These are phyloP conservation scores for Aspergillus felis DNA, from an alignment of 2,329 filamentous ascomycete species.

Conservation along the genomic window DNA sequence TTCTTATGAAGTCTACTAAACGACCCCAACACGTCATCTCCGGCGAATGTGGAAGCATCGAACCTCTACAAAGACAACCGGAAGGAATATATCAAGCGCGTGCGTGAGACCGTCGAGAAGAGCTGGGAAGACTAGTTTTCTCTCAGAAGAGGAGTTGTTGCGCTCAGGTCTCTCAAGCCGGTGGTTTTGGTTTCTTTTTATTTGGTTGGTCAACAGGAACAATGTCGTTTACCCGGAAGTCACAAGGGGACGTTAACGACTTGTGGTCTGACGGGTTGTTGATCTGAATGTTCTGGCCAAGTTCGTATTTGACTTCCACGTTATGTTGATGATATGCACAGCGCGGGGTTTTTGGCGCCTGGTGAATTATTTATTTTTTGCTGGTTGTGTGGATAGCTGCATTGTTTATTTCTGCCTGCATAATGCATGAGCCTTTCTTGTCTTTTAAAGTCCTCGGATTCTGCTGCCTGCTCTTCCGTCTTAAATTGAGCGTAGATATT, in stretches of 20 bases:
- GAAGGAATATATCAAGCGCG: constrained; percentile 92
- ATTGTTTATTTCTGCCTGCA: constrained; percentile 16
- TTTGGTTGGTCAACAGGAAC: not conserved
- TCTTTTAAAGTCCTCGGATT: not conserved
- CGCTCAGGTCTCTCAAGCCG: not conserved
- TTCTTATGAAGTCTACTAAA: constrained; percentile 69
- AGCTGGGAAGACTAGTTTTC: constrained; percentile 82
- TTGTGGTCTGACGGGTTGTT: constrained; percentile 6
- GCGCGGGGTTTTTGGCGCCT: constrained; percentile 42
- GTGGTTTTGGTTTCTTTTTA: not conserved
- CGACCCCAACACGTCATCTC: constrained; percentile 97
- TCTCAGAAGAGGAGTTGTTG: not conserved
- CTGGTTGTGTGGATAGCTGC: constrained; percentile 20
- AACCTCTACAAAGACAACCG: constrained; percentile 98
- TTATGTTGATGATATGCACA: constrained; percentile 35
- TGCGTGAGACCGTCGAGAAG: constrained; percentile 96
- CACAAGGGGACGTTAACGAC: not conserved
- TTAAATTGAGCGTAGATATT: not conserved
- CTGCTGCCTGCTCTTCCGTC: not conserved
- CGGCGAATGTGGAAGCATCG: constrained; percentile 95
- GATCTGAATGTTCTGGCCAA: constrained; percentile 11
- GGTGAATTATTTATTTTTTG: constrained; percentile 22
- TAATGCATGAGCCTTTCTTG: constrained; percentile 13
- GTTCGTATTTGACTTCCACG: constrained; percentile 8
- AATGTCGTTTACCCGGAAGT: not conserved